These are phyloP conservation scores for Ilex asprella DNA, from an alignment of 257 asterid genomes.

Conservation along the genomic window DNA sequence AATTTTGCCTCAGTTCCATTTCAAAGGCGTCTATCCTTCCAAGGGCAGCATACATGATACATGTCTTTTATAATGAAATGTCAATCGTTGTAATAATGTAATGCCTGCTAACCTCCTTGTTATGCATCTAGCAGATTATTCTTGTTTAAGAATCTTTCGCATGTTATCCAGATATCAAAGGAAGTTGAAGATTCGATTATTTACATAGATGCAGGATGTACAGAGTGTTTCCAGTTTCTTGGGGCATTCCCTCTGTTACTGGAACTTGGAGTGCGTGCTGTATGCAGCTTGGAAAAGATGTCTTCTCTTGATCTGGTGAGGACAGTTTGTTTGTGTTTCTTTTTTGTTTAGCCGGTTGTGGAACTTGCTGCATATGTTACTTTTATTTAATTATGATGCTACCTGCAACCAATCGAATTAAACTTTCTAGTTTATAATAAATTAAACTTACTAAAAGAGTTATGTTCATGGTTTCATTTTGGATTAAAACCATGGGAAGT, in stretches of 20 bases:
- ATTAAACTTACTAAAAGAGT: no score
- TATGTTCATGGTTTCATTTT: no score
- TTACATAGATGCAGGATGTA: slow-evolving; percentile 89
- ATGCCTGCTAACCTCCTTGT: background rate
- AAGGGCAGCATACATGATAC: no score
- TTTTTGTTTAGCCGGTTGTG: slow-evolving; percentile 1
- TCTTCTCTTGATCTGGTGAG: slow-evolving; percentile 71
- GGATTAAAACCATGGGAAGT: no score
- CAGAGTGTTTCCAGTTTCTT: slow-evolving; percentile 80
- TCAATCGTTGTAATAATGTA: no score
- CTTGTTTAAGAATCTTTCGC: background rate
- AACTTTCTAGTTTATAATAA: no score
- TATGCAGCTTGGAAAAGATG: slow-evolving; percentile 85
- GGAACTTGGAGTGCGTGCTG: slow-evolving; percentile 83
- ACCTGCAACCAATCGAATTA: no score
- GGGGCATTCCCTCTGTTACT: slow-evolving; percentile 78
- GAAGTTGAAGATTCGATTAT: slow-evolving; percentile 67
- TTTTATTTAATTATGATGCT: no score
- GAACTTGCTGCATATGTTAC: background rate
- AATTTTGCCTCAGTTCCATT: no score
- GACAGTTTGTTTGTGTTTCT: background rate
- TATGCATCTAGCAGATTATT: background rate
- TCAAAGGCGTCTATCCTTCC: no score
- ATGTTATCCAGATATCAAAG: slow-evolving; percentile 60
- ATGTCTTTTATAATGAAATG: background rate